Conservation (phyloP, 108 stramenopile genomes). For the Nannochloropsis gaditana region DNA sequence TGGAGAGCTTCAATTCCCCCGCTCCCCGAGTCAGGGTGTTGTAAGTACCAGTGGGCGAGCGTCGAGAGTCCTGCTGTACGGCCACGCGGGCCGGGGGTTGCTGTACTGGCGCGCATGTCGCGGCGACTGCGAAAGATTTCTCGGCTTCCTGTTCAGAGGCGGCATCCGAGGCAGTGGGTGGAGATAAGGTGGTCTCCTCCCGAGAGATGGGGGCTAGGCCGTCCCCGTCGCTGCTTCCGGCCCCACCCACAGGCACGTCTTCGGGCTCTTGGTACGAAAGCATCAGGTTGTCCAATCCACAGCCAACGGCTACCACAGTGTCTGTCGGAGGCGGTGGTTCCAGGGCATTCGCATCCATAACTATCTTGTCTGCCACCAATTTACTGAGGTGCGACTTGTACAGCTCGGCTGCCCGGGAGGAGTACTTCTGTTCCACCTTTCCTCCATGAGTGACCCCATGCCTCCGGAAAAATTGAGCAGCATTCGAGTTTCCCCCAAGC, state of each 20-base stretch:
- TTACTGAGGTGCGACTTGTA: slow-evolving; percentile 46
- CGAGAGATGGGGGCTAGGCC: not conserved
- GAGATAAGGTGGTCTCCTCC: not conserved
- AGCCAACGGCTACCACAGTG: slow-evolving; percentile 18
- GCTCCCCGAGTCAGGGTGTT: not conserved
- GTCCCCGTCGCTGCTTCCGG: slow-evolving; percentile 22
- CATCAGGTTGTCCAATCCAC: slow-evolving; percentile 45
- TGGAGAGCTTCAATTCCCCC: too few species aligned
- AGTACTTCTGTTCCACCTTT: slow-evolving; percentile 53
- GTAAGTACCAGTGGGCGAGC: slow-evolving; percentile 22
- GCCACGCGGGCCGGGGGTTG: not conserved
- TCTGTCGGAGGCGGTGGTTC: slow-evolving; percentile 21
- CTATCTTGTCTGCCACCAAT: not conserved
- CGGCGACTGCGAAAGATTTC: not conserved
- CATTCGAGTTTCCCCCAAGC: slow-evolving; percentile 57
- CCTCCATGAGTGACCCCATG: slow-evolving; percentile 56
- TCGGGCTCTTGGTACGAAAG: not conserved
- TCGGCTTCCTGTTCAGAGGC: slow-evolving; percentile 18
- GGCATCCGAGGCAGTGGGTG: not conserved
- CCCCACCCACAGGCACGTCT: not conserved
- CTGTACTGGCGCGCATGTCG: not conserved
- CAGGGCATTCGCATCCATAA: not conserved
- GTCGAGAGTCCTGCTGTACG: not conserved
- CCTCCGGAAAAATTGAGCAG: slow-evolving; percentile 53
- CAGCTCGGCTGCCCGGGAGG: slow-evolving; percentile 46